Conservation (phyloP, 2,329 filamentous ascomycete genomes). For the Neofusicoccum ribis region DNA sequence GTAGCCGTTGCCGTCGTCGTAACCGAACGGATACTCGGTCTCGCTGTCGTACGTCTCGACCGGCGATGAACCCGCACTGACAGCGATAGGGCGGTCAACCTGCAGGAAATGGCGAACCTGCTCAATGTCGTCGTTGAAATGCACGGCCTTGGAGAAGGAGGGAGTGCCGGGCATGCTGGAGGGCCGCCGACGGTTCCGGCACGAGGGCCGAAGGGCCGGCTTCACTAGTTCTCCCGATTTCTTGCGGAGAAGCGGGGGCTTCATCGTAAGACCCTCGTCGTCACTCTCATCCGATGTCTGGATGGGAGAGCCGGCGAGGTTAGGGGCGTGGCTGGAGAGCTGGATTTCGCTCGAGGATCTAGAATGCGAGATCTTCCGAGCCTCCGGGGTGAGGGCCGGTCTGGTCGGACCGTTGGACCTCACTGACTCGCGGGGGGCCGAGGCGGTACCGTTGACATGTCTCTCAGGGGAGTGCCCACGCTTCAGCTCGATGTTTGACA, state of each 20-base stretch:
- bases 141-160: conserved; percentile 94
- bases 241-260: conserved; percentile 93
- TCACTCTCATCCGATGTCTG: conserved; percentile 50
- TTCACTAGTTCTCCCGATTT: conserved; percentile 97
- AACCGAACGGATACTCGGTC: conserved; percentile 80
- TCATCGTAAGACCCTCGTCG: conserved; percentile 58
- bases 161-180: conserved; percentile 98
- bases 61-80: conserved; percentile 91
- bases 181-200: conserved; percentile 67
- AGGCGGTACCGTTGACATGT: conserved; percentile 22
- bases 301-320: conserved; percentile 41
- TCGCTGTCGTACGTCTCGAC: conserved; percentile 87
- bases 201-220: conserved; percentile 79
- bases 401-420: conserved; percentile 23
- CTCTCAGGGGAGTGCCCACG: conserved; percentile 59
- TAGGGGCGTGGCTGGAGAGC: conserved; percentile 46
- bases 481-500: conserved; percentile 74
- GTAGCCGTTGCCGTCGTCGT: conserved; percentile 43
- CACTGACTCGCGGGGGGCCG: conserved; percentile 23
- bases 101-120: conserved; percentile 95
- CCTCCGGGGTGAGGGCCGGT: conserved; percentile 53
- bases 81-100: conserved; percentile 90
- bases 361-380: conserved; percentile 62
- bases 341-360: conserved; percentile 59
- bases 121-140: conserved; percentile 95